phyloP scores from a whole-genome alignment of 106 monocot genomes.

The Apostasia ramifera region DNA sequence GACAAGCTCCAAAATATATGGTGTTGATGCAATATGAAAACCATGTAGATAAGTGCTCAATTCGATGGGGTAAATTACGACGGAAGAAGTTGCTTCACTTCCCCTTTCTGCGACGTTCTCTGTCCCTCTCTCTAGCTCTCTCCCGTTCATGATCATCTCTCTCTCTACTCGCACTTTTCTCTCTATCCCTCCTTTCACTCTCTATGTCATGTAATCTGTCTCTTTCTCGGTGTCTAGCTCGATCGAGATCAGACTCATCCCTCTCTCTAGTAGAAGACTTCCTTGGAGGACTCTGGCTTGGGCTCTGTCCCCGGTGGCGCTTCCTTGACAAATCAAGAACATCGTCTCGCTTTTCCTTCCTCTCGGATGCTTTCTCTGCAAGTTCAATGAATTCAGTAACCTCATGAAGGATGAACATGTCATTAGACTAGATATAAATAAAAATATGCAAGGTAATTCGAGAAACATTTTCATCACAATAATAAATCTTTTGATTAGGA shows the following conservation, averaged over 20 bases:
- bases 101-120: conserved; percentile 23
- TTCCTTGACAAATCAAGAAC: conserved; percentile 53
- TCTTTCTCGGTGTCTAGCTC: conserved; percentile 31
- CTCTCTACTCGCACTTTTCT: conserved; percentile 80
- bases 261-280: conserved; percentile 32
- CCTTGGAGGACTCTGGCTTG: conserved; percentile 65
- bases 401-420: too few relatives aligned
- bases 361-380: conserved; percentile 59
- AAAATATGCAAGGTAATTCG: not conserved
- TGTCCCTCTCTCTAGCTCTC: conserved; percentile 9
- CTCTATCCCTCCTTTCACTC: conserved; percentile 42
- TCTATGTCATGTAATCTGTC: conserved; percentile 41
- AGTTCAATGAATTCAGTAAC: not conserved
- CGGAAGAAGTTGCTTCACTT: conserved; percentile 10
- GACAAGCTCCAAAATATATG: too few relatives aligned
- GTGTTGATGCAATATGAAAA: too few relatives aligned
- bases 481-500: not conserved
- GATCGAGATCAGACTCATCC: conserved; percentile 26
- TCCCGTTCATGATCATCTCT: conserved; percentile 43
- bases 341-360: conserved; percentile 51
- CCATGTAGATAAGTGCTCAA: too few relatives aligned
- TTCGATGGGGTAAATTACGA: too few relatives aligned
- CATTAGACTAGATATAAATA: not conserved
- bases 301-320: conserved; percentile 65
- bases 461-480: too few relatives aligned